phyloP scores from a whole-genome alignment of 2,329 filamentous ascomycete genomes.

The Metarhizium rileyi region DNA sequence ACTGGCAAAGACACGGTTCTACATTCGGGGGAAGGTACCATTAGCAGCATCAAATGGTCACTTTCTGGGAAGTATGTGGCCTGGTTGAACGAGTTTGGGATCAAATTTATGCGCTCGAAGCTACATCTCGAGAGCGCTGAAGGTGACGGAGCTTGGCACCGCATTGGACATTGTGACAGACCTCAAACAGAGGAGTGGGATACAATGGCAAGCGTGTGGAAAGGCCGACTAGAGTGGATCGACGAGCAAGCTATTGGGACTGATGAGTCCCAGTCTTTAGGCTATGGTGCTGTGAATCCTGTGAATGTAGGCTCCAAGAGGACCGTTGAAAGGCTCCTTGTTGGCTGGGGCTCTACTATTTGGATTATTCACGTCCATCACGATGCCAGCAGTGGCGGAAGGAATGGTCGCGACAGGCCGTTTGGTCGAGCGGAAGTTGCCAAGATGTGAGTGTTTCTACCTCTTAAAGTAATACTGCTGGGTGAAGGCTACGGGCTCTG shows the following conservation, averaged over 20 bases:
- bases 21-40: constrained; percentile 85
- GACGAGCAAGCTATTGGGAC: constrained; percentile 71
- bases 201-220: constrained; percentile 95
- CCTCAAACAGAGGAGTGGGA: constrained; percentile 85
- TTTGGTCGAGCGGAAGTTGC: constrained; percentile 80
- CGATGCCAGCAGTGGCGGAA: constrained; percentile 56
- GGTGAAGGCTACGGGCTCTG: neutral
- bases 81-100: constrained; percentile 94
- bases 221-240: constrained; percentile 85
- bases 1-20: constrained; percentile 77
- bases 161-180: constrained; percentile 83
- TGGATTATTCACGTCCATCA: constrained; percentile 92
- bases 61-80: constrained; percentile 83
- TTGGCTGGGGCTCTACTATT: constrained; percentile 92
- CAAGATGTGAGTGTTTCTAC: constrained; percentile 64
- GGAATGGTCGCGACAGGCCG: constrained; percentile 57
- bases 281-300: neutral
- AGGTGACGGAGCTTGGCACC: constrained; percentile 81
- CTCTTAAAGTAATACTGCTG: neutral
- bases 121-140: constrained; percentile 68
- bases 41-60: constrained; percentile 92
- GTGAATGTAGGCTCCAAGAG: neutral
- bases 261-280: constrained; percentile 41
- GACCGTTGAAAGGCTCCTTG: constrained; percentile 65
- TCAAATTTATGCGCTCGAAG: constrained; percentile 94